Conservation (phyloP, 148 eudicot genomes). For the Vaccinium macrocarpon region DNA sequence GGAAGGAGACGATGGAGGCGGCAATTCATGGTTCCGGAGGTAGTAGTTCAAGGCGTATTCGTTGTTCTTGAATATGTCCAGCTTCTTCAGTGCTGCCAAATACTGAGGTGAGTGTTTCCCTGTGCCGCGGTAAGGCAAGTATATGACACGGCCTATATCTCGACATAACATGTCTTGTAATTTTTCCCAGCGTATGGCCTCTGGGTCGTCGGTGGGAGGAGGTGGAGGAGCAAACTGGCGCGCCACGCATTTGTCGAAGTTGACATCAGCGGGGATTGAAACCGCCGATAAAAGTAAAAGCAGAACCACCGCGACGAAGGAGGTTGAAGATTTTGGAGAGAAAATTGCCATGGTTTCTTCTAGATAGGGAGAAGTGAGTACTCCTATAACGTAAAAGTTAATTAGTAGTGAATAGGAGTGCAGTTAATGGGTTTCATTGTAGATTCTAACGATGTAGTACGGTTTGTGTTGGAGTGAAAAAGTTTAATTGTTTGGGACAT, state of each 20-base stretch:
- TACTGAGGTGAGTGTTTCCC: background rate
- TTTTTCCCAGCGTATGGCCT: background rate
- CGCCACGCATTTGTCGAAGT: background rate
- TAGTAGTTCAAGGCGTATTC: constrained; percentile 7
- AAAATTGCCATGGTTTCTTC: background rate
- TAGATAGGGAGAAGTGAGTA: background rate
- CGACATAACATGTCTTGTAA: background rate
- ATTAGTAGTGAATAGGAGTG: background rate
- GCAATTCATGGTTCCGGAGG: background rate
- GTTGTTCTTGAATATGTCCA: constrained; percentile 7
- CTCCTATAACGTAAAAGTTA: background rate
- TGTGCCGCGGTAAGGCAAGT: background rate
- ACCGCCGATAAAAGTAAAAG: background rate
- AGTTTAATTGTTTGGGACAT: background rate
- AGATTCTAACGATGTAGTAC: background rate
- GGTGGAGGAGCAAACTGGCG: background rate
- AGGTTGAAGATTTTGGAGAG: background rate
- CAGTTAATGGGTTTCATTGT: background rate
- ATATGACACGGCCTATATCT: background rate
- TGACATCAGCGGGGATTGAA: background rate
- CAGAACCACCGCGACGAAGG: background rate
- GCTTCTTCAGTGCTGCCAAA: background rate
- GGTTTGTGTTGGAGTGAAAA: background rate
- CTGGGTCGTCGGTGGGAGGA: background rate
- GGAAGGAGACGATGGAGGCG: background rate